Evolutionary conservation across 2,329 filamentous ascomycete genomes (phyloP), one percentile per base, ranked within the genome.

Genomic region (Monilinia aucupariae): DNA sequence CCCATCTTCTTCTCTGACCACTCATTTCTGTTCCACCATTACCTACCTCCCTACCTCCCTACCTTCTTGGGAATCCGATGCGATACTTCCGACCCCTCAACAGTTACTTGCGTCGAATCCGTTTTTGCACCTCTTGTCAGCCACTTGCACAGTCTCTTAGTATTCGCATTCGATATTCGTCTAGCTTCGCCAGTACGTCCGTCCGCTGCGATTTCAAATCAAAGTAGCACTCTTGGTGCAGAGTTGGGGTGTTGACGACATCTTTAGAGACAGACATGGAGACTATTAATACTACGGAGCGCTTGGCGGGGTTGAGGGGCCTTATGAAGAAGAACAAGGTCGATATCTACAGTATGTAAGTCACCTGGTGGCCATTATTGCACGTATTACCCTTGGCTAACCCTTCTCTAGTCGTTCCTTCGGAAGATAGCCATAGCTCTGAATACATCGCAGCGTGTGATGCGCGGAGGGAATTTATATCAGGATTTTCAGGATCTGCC

Each of bases 361-460:
- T 68, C 65, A 41, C 68, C 68, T 66, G 50, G 63, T 68, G 68
- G 60, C 61, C 51, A 48, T 39, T 25, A 25, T 27, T 15, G 10
- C 37, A 27, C 41, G 12, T 30, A 20, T 64, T 64, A 68, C 65
- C 65, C 64, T 62, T 47, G 50, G 58, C 65, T 68, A 63, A 67
- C 71, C 2, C 17, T 43, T 78, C 82, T 61, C 56, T 74, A 97
- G 93, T 99, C 73, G 85, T 97, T 8, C 94, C 94, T 0, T 97
- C 93, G 41, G 94, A 97, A 83, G 94, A 99, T 75, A 93, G 91
- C 74, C 94, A 99, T 75, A 91, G 93, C 70, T 97, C 93, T 69
- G 94, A 99, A 79, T 99, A 99, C 77, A 97, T 97, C 75, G 94
- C 94, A 58, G 87, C 88, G n/a, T 96, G 91, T 75, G 94, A 99